Conservation (phyloP, 2,329 filamentous ascomycete species). For the Trichoderma semiorbis region DNA sequence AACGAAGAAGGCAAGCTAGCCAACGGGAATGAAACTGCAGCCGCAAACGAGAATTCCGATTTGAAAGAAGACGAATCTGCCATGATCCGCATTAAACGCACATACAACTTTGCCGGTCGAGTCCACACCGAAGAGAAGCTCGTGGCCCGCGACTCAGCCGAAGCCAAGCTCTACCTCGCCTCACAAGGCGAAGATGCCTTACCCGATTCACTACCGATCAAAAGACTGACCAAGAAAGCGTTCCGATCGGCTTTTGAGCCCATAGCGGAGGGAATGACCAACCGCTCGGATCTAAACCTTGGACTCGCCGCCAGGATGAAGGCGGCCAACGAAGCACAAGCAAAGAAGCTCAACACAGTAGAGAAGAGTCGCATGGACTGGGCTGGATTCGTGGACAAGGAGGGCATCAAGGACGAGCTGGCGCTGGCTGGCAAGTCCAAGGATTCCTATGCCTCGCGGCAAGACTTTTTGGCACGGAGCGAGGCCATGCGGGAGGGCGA, state of each 20-base stretch:
- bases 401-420: slow-evolving; percentile 67
- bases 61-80: slow-evolving; percentile 29
- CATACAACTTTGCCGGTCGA: slow-evolving; percentile 72
- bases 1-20: slow-evolving; percentile 11
- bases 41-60: not conserved
- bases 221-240: slow-evolving; percentile 49
- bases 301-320: slow-evolving; percentile 48
- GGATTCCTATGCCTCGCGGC: slow-evolving; percentile 57
- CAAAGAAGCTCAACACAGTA: slow-evolving; percentile 66
- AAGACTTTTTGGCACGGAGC: slow-evolving; percentile 64
- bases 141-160: slow-evolving; percentile 61
- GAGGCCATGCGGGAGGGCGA: slow-evolving; percentile 62
- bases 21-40: not conserved
- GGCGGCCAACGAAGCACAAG: slow-evolving; percentile 47
- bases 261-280: slow-evolving; percentile 39
- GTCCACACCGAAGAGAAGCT: slow-evolving; percentile 69
- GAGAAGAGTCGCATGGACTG: slow-evolving; percentile 73
- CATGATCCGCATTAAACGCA: slow-evolving; percentile 64
- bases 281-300: slow-evolving; percentile 56
- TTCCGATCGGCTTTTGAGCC: slow-evolving; percentile 64
- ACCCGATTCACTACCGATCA: slow-evolving; percentile 33
- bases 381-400: slow-evolving; percentile 68
- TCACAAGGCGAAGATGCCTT: slow-evolving; percentile 39
- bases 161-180: slow-evolving; percentile 61
- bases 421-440: slow-evolving; percentile 63